Evolutionary conservation across 148 eudicot species (phyloP).

Genomic region (Dysphania ambrosioides): DNA sequence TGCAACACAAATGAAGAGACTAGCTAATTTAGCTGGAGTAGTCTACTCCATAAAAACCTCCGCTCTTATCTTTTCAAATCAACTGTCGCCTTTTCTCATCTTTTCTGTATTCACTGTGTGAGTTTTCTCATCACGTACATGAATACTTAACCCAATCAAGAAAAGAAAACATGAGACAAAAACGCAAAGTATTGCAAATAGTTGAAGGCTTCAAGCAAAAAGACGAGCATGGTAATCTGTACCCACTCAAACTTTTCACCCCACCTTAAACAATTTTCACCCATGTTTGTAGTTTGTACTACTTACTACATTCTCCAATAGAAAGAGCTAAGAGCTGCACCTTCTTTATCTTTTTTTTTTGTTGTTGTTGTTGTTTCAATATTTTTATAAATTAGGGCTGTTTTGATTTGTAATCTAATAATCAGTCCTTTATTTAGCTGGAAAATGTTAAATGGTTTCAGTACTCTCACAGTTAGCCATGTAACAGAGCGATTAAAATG

Average conservation of each 20-base stretch:
- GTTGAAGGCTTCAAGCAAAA: not conserved
- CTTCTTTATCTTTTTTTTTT: not conserved
- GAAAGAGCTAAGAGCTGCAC: not conserved
- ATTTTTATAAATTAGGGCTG: not conserved
- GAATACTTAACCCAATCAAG: not conserved
- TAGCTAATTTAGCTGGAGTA: not conserved
- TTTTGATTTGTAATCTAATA: constrained; percentile 3
- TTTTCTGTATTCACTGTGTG: constrained; percentile 9
- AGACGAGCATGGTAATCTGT: constrained; percentile 16
- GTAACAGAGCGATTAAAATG: not conserved
- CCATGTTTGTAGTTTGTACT: not conserved
- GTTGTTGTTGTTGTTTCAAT: not conserved
- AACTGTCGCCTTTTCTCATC: constrained; percentile 23
- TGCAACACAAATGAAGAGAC: not conserved
- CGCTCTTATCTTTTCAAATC: constrained; percentile 29
- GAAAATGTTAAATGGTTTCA: not conserved
- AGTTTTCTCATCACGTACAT: constrained; percentile 24
- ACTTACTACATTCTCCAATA: constrained; percentile 5
- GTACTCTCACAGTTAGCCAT: not conserved
- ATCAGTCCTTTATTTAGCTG: not conserved
- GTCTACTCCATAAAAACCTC: constrained; percentile 18
- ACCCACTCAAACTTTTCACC: not conserved
- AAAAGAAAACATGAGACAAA: not conserved
- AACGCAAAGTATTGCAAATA: not conserved
- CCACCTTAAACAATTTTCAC: not conserved